These are phyloP conservation scores for Ceratocystiopsis minuta DNA, from an alignment of 2,329 filamentous ascomycete genomes.

Conservation along the genomic window DNA sequence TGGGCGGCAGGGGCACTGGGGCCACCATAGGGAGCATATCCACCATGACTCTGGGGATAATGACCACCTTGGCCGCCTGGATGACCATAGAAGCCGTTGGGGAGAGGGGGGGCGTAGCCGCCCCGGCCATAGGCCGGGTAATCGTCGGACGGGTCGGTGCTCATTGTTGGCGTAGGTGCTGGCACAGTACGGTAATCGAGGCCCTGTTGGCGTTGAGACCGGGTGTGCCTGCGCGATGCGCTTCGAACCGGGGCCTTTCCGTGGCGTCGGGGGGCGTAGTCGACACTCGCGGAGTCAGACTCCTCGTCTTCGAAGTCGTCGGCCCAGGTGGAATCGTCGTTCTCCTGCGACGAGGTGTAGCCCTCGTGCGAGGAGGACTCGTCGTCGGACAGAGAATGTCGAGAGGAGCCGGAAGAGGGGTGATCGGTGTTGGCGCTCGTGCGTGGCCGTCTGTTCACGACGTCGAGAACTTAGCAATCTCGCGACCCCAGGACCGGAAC, in stretches of 20 bases:
- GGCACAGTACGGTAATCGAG: conserved; percentile 12
- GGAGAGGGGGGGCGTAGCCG: conserved; percentile 14
- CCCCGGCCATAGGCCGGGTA: conserved; percentile 25
- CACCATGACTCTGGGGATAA: too few relatives aligned
- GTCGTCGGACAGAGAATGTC: too few relatives aligned
- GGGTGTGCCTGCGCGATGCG: conserved; percentile 19
- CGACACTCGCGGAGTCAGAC: conserved; percentile 33
- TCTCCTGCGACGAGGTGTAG: conserved; percentile 18
- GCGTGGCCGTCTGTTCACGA: conserved; percentile 3
- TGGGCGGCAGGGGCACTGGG: conserved; percentile 21
- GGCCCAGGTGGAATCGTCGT: conserved; percentile 11
- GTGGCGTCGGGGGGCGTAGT: conserved; percentile 15
- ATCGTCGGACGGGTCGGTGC: conserved; percentile 47
- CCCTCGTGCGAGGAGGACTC: conserved; percentile 9
- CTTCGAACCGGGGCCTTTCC: conserved; percentile 21
- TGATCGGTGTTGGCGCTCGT: conserved; percentile 3
- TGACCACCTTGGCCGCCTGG: too few relatives aligned
- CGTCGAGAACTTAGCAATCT: too few relatives aligned
- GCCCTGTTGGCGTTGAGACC: conserved; percentile 11
- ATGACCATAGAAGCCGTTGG: conserved; percentile 12
- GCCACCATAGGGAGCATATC: background rate
- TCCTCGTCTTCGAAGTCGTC: conserved; percentile 30
- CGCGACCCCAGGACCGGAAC: too few relatives aligned
- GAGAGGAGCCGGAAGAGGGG: conserved; percentile 12
- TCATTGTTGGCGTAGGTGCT: conserved; percentile 33